A percentile compares a stretch with the other conserved stretches of the same genome.
Conservation (phyloP, 129 eudicot genomes). For the Tagetes erecta region DNA sequence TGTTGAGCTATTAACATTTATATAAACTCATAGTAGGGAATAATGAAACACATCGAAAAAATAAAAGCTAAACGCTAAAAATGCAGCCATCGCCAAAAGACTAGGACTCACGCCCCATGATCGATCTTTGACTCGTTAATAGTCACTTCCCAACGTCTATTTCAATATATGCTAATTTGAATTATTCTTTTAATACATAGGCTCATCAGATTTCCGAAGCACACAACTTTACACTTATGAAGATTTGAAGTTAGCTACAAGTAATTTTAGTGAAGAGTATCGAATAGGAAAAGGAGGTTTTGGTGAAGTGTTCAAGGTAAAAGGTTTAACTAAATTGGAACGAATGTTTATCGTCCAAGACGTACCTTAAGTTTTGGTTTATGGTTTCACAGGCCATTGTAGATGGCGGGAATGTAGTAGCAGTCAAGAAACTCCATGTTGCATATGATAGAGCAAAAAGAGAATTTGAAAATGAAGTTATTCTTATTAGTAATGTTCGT, state of each 20-base stretch:
- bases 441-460: constrained; percentile 43
- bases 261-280: constrained; percentile 43
- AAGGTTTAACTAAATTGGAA: not conserved
- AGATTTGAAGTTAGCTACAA: constrained; percentile 35
- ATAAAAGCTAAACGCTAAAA: no score
- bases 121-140: no score
- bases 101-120: no score
- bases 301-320: constrained; percentile 60
- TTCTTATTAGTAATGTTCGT: constrained; percentile 66
- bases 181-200: no score
- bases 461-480: constrained; percentile 65
- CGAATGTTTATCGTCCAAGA: no score
- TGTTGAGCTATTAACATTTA: not conserved
- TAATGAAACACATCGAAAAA: no score
- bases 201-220: constrained; percentile 41
- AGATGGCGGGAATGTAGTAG: constrained; percentile 47
- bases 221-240: constrained; percentile 26
- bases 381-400: constrained; percentile 44
- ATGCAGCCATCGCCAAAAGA: no score
- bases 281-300: constrained; percentile 67
- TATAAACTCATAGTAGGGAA: no score
- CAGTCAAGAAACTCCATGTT: constrained; percentile 53
- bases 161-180: no score
- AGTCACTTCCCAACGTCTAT: no score
- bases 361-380: not conserved